Evolutionary conservation across 768 basidiomycete species (phyloP).

Genomic region (Boletus huronensis): DNA sequence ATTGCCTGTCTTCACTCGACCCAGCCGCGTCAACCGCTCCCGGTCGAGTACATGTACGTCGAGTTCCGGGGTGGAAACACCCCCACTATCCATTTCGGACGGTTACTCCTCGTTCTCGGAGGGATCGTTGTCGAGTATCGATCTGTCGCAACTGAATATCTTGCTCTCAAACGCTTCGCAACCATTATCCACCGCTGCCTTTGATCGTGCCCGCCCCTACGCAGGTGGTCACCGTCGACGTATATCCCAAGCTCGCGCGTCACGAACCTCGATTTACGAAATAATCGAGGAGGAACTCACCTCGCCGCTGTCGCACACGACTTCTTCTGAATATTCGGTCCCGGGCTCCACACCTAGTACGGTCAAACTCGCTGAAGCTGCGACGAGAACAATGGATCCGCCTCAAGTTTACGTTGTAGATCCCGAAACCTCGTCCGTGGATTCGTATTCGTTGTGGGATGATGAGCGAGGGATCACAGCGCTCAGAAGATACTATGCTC

Average conservation of each 20-base stretch:
- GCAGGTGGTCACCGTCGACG: conserved; percentile 67
- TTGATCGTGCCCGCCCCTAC: conserved; percentile 40
- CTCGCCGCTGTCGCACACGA: conserved; percentile 27
- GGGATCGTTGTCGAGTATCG: conserved; percentile 76
- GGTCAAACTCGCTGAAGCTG: background rate
- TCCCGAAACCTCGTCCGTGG: conserved; percentile 46
- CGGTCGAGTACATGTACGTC: conserved; percentile 68
- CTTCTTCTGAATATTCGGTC: conserved; percentile 22
- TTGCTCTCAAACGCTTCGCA: conserved; percentile 55
- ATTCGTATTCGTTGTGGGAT: conserved; percentile 53
- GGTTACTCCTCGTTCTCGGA: conserved; percentile 63
- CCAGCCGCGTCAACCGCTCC: conserved; percentile 46
- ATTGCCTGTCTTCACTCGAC: conserved; percentile 61
- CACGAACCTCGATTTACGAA: conserved; percentile 70
- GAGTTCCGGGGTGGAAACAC: conserved; percentile 67
- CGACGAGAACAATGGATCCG: conserved; percentile 27
- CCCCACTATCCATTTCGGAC: conserved; percentile 66
- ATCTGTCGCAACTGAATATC: conserved; percentile 57
- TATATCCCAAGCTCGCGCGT: conserved; percentile 58
- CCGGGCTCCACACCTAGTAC: conserved; percentile 33
- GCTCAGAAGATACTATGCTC: conserved; percentile 63
- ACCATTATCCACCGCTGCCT: conserved; percentile 42
- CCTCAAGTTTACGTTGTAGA: conserved; percentile 55
- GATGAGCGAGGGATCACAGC: conserved; percentile 65
- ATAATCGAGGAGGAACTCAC: conserved; percentile 72